phyloP scores from a whole-genome alignment of 2,329 filamentous ascomycete species.

The Paradendryphiella salina region DNA sequence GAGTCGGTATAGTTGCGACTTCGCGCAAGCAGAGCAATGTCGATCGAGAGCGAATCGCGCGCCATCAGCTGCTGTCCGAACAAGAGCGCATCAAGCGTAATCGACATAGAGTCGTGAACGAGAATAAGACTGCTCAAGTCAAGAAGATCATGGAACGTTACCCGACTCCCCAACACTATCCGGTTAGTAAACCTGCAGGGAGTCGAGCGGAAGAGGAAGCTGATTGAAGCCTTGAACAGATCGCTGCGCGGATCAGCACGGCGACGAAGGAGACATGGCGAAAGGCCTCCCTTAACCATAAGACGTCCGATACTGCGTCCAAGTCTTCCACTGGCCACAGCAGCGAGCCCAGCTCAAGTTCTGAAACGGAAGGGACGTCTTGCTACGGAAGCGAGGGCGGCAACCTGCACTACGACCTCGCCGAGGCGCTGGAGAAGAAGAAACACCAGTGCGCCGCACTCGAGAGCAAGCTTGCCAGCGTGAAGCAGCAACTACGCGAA shows the following conservation, averaged over 20 bases:
- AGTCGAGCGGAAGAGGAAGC: not conserved
- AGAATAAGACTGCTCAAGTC: too few relatives aligned
- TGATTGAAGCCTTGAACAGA: not conserved
- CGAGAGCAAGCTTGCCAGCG: not conserved
- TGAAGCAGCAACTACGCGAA: not conserved
- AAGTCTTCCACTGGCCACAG: not conserved
- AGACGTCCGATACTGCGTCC: not conserved
- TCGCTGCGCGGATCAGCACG: not conserved
- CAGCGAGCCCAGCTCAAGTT: not conserved
- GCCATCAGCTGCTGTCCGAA: too few relatives aligned
- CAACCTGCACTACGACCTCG: not conserved
- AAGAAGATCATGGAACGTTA: not conserved
- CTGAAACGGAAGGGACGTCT: not conserved
- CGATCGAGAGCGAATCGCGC: too few relatives aligned
- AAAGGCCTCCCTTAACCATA: not conserved
- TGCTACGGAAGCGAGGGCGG: not conserved
- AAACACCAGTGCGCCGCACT: not conserved
- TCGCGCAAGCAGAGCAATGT: too few relatives aligned
- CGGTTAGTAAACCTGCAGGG: not conserved
- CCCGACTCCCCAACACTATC: not conserved
- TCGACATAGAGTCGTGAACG: too few relatives aligned
- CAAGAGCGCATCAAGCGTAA: too few relatives aligned
- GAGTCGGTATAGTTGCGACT: too few relatives aligned
- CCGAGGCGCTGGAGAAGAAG: not conserved
- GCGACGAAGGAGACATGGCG: not conserved